These are phyloP conservation scores for Coffea canephora DNA, from an alignment of 257 asterid genomes.

Conservation along the genomic window DNA sequence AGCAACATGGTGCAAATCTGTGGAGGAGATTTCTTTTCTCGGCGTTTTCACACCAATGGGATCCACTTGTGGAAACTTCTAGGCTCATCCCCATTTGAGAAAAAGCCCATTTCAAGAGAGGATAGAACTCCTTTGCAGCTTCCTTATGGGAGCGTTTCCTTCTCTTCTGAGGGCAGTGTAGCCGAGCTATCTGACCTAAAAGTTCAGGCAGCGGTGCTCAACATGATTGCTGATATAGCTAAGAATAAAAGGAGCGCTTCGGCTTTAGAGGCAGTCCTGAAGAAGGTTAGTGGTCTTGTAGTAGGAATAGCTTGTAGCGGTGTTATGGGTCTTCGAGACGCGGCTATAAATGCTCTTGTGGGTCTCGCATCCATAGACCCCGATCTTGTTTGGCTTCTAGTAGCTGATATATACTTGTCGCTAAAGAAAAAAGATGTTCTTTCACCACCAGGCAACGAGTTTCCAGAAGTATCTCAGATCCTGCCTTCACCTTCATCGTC, in stretches of 20 bases:
- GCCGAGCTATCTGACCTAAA: conserved; percentile 70
- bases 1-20: conserved; percentile 58
- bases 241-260: conserved; percentile 57
- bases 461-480: conserved; percentile 48
- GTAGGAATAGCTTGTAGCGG: conserved; percentile 87
- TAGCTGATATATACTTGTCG: conserved; percentile 88
- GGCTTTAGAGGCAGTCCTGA: conserved; percentile 60
- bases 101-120: conserved; percentile 43
- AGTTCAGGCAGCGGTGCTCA: conserved; percentile 71
- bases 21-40: conserved; percentile 93
- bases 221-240: conserved; percentile 67
- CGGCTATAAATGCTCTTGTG: conserved; percentile 61
- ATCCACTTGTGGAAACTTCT: conserved; percentile 80
- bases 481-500: conserved; percentile 61
- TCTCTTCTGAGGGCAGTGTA: conserved; percentile 45
- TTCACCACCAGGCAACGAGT: conserved; percentile 46
- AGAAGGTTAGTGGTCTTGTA: conserved; percentile 73
- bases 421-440: conserved; percentile 36
- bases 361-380: conserved; percentile 78
- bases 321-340: conserved; percentile 64
- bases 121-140: conserved; percentile 57
- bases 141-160: conserved; percentile 57
- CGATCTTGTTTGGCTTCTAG: conserved; percentile 87
- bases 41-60: conserved; percentile 80
- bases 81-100: conserved; percentile 75